Conservation (phyloP, 306 rosid genomes). For the Begonia loranthoides region DNA sequence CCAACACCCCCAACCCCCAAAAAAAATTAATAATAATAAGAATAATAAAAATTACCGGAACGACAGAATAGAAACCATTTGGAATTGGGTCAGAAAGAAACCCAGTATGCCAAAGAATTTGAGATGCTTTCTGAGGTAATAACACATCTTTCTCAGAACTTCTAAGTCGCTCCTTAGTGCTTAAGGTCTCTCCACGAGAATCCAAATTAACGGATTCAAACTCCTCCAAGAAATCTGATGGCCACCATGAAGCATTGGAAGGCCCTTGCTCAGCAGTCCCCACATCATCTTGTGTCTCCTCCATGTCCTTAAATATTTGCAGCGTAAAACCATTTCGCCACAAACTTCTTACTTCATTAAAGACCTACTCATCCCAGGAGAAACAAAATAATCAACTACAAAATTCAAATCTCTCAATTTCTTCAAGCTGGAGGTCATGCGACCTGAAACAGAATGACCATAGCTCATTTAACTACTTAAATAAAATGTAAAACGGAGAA, state of each 20-base stretch:
- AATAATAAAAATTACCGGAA: slow-evolving; percentile 51
- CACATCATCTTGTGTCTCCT: slow-evolving; percentile 77
- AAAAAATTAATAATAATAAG: too few relatives aligned
- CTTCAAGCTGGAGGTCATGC: slow-evolving; percentile 62
- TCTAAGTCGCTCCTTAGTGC: slow-evolving; percentile 40
- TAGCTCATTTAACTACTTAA: slow-evolving; percentile 10
- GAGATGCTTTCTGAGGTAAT: slow-evolving; percentile 74
- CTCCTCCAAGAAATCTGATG: slow-evolving; percentile 73
- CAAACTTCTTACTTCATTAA: slow-evolving; percentile 56
- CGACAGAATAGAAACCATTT: slow-evolving; percentile 82
- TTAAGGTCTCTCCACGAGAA: slow-evolving; percentile 52
- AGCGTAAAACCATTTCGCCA: slow-evolving; percentile 75
- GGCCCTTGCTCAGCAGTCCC: slow-evolving; percentile 82
- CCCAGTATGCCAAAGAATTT: slow-evolving; percentile 82
- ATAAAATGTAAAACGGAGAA: background rate
- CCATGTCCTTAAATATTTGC: slow-evolving; percentile 63
- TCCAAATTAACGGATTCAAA: slow-evolving; percentile 86
- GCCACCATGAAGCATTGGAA: slow-evolving; percentile 83
- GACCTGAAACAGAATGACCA: slow-evolving; percentile 34
- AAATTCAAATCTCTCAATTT: slow-evolving; percentile 11
- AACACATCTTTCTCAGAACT: slow-evolving; percentile 38
- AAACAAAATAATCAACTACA: slow-evolving; percentile 22
- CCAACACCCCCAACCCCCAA: too few relatives aligned
- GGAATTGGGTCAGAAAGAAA: slow-evolving; percentile 84
- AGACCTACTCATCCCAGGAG: slow-evolving; percentile 29